These are phyloP conservation scores for Metrosideros polymorpha DNA, from an alignment of 441 rosid species.

Conservation along the genomic window DNA sequence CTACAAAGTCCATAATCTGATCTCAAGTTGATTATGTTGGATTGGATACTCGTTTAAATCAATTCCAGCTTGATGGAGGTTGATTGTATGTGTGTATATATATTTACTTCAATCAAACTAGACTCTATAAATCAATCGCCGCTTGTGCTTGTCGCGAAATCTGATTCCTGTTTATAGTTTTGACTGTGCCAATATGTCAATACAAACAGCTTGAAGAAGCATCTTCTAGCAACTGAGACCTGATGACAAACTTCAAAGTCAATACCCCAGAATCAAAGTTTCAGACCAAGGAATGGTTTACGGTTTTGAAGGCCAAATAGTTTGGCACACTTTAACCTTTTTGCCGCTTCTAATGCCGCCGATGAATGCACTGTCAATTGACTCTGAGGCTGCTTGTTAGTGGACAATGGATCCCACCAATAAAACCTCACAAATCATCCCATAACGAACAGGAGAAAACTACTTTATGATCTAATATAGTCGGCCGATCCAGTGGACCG, in stretches of 20 bases:
- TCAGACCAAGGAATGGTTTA: background rate
- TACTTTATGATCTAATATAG: background rate
- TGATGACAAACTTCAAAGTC: background rate
- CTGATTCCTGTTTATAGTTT: background rate
- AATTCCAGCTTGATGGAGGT: background rate
- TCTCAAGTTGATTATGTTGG: background rate
- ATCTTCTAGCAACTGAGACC: background rate
- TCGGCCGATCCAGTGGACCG: background rate
- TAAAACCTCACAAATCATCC: background rate
- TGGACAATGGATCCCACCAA: background rate
- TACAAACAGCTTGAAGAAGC: background rate
- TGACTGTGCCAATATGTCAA: background rate
- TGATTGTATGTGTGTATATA: background rate
- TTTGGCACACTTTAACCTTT: background rate
- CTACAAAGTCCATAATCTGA: background rate
- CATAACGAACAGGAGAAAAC: background rate
- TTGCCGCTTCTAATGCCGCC: slow-evolving; percentile 27
- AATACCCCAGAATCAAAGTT: background rate
- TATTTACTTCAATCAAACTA: background rate
- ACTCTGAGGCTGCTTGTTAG: background rate
- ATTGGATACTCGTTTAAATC: background rate
- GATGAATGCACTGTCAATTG: background rate
- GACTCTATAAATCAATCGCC: background rate
- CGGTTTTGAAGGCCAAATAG: background rate
- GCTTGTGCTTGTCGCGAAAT: background rate